These are phyloP conservation scores for Pleurotus pulmonarius DNA, from an alignment of 768 basidiomycete genomes.

Conservation along the genomic window DNA sequence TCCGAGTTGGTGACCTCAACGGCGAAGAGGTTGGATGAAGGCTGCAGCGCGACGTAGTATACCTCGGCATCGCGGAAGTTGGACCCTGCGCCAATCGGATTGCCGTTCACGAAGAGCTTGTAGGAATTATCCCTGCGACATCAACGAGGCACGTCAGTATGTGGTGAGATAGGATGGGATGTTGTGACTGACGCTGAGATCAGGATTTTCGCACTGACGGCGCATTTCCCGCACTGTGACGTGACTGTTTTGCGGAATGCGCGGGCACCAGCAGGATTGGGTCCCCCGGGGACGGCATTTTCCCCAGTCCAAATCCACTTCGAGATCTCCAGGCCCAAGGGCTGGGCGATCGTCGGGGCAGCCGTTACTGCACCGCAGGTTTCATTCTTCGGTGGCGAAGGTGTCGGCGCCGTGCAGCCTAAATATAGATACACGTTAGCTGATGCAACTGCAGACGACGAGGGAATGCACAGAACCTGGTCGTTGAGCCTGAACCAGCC, in stretches of 20 bases:
- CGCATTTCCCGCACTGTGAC: constrained; percentile 18
- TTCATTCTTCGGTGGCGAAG: background rate
- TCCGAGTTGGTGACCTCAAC: constrained; percentile 24
- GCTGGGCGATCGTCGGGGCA: background rate
- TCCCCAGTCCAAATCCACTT: constrained; percentile 18
- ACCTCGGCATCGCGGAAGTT: constrained; percentile 16
- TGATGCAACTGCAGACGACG: no score
- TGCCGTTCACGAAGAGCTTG: constrained; percentile 24
- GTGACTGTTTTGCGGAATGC: constrained; percentile 26
- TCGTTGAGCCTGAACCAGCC: no score
- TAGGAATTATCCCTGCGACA: constrained; percentile 20
- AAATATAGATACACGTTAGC: no score
- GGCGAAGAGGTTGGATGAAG: constrained; percentile 21
- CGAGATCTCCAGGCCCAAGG: constrained; percentile 5
- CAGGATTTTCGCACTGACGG: constrained; percentile 17
- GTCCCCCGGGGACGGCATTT: constrained; percentile 1
- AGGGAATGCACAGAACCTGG: no score
- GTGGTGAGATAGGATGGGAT: background rate
- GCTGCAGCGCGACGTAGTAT: constrained; percentile 15
- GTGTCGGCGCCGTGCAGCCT: background rate
- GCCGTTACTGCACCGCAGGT: background rate
- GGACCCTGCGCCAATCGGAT: constrained; percentile 17
- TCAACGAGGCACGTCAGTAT: background rate
- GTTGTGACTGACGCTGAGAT: constrained; percentile 17
- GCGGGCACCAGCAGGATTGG: constrained; percentile 11